phyloP scores from a whole-genome alignment of 176 grass and related monocot genomes.

The Lolium rigidum region DNA sequence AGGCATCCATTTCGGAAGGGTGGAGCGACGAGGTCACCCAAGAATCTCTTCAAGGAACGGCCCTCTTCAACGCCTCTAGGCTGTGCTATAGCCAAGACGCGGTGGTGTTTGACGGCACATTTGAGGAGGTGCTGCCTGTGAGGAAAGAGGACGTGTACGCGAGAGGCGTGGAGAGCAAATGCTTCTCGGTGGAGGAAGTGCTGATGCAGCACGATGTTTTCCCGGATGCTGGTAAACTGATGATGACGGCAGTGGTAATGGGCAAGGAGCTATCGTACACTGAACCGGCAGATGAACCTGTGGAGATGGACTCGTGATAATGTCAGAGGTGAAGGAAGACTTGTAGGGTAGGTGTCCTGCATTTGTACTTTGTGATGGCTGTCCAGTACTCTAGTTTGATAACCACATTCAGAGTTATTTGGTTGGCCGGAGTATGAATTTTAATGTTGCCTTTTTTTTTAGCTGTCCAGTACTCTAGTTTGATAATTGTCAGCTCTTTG shows the following conservation, averaged over 20 bases:
- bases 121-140: constrained; percentile 84
- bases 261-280: constrained; percentile 54
- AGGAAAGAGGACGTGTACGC: constrained; percentile 59
- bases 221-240: constrained; percentile 90
- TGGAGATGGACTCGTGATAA: constrained; percentile 58
- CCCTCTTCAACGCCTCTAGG: constrained; percentile 71
- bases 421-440: not conserved
- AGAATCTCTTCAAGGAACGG: constrained; percentile 58
- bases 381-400: not conserved
- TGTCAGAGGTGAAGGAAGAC: not conserved
- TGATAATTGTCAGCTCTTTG: constrained; percentile 22
- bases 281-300: constrained; percentile 40
- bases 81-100: constrained; percentile 71
- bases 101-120: constrained; percentile 59
- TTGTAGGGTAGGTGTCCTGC: not conserved
- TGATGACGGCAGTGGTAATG: constrained; percentile 79
- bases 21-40: constrained; percentile 76
- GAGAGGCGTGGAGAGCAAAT: constrained; percentile 51
- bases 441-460: not conserved
- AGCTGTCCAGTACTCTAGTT: too few species aligned
- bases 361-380: constrained; percentile 1
- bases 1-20: constrained; percentile 71
- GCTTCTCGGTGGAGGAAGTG: constrained; percentile 79
- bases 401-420: not conserved
- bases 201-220: constrained; percentile 84